A percentile compares a stretch with the other conserved stretches of the same genome.
Conservation (phyloP, 352 stramenopile genomes). For the Phytophthora constricta region DNA sequence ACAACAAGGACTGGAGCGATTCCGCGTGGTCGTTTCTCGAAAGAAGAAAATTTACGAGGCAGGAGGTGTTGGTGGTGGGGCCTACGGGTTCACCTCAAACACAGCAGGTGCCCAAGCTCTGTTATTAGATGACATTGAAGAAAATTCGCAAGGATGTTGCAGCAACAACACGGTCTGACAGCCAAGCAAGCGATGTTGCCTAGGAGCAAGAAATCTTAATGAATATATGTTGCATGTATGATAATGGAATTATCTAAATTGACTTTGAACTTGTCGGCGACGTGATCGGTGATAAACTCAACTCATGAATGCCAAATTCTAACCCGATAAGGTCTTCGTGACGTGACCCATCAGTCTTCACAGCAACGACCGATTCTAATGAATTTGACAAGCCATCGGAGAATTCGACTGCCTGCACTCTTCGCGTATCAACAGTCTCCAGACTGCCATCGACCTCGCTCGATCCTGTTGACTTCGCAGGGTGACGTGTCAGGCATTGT, state of each 20-base stretch:
- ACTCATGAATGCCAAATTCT: conserved; percentile 5
- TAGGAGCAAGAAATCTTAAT: no score
- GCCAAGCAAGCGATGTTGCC: no score
- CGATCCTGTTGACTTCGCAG: neutral
- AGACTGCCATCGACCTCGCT: neutral
- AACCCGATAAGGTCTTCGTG: conserved; percentile 12
- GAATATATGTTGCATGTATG: neutral
- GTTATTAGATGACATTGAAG: conserved; percentile 24
- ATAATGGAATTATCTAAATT: neutral
- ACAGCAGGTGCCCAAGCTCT: conserved; percentile 29
- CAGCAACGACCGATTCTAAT: neutral
- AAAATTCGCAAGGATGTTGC: neutral
- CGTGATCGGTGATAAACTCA: neutral
- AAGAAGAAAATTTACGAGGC: conserved; percentile 46
- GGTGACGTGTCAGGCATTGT: conserved; percentile 13
- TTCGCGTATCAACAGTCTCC: neutral
- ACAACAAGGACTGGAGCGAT: conserved; percentile 56
- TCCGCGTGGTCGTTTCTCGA: conserved; percentile 39
- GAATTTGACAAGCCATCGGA: neutral
- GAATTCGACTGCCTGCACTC: neutral
- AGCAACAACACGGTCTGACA: no score
- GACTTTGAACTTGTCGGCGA: conserved; percentile 7
- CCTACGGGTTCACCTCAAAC: conserved; percentile 43
- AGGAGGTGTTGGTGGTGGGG: conserved; percentile 19
- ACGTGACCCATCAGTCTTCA: neutral